Evolutionary conservation across 2,329 filamentous ascomycete species (phyloP), one percentile per base, ranked within the genome.

Genomic region (Fusarium miscanthi): DNA sequence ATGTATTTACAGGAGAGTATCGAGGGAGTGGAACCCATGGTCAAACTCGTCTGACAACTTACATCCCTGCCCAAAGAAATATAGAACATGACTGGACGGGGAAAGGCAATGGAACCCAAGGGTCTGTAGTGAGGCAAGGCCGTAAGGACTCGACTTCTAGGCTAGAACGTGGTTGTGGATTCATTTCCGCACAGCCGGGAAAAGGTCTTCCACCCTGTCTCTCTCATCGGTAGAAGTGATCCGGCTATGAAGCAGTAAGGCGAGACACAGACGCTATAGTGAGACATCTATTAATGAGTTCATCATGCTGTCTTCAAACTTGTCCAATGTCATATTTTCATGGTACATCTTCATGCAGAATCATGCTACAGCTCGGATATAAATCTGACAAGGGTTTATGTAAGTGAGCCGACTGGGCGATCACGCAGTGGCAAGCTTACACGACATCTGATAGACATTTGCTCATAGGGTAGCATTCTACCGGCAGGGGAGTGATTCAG

Each of bases 141-240:
- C 16, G 59, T 31, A 48, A 23, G 23, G n/a, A 38, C 16, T 43
- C 17, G 33, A 59, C 57, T 35, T 38, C 23, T 59, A 35, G 27
- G 27, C 35, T 31, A 62, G 59, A 62, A 48, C 41, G n/a, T 38
- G 33, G 35, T 21, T 35, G 52, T 62, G 59, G 59, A 38, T 59
- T 62, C 59, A 62, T 51, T 62, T 46, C 43, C 43, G 37, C 30
- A 60, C 35, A 38, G 27, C 6, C 19, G n/a, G 49, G 40, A 35
- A 31, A 43, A 30, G 12, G 16, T 33, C 35, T 53, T 40, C 35
- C 45, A 12, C 37, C 35, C 13, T 25, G 35, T 51, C n/a, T 25
- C 23, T 23, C 4, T 12, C 21, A 49, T 38, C 19, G 16, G 33
- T 16, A 31, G 21, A 46, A 27, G 12, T 17, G 4, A 31, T 30